phyloP scores from a whole-genome alignment of 2,329 filamentous ascomycete species.

The Penicillium sp. region DNA sequence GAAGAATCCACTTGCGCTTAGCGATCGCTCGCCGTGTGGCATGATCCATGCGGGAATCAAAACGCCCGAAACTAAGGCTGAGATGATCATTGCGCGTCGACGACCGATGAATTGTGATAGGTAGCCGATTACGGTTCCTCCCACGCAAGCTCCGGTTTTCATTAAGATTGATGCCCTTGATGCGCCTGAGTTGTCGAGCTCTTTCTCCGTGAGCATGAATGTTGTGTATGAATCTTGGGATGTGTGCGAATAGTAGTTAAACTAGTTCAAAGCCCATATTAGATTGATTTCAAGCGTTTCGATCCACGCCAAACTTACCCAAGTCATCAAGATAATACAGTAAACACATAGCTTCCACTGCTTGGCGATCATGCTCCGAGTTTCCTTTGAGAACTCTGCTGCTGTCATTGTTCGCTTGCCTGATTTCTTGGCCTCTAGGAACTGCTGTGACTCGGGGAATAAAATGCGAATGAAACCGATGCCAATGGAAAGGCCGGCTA shows the following conservation, averaged over 20 bases:
- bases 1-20: slow-evolving; percentile 42
- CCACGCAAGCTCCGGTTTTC: slow-evolving; percentile 77
- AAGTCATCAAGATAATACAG: slow-evolving; percentile 78
- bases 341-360: slow-evolving; percentile 82
- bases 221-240: slow-evolving; percentile 82
- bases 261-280: slow-evolving; percentile 32
- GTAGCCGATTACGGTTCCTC: slow-evolving; percentile 60
- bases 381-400: slow-evolving; percentile 69
- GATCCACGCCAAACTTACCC: slow-evolving; percentile 39
- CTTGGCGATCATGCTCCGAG: slow-evolving; percentile 66
- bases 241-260: slow-evolving; percentile 77
- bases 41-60: slow-evolving; percentile 77
- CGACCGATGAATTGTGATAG: slow-evolving; percentile 75
- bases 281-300: not conserved
- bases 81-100: slow-evolving; percentile 57
- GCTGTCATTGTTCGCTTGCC: slow-evolving; percentile 55
- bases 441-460: slow-evolving; percentile 77
- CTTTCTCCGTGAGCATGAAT: slow-evolving; percentile 75
- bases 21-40: slow-evolving; percentile 33
- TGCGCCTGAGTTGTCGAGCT: slow-evolving; percentile 65
- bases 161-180: slow-evolving; percentile 79
- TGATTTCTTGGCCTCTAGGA: slow-evolving; percentile 68
- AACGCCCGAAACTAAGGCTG: slow-evolving; percentile 67
- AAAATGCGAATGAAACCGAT: slow-evolving; percentile 69
- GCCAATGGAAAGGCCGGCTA: slow-evolving; percentile 43